Evolutionary conservation across 2,329 filamentous ascomycete species (phyloP), one percentile per base, ranked within the genome.

Genomic region (Drechslerella coelobrocha): DNA sequence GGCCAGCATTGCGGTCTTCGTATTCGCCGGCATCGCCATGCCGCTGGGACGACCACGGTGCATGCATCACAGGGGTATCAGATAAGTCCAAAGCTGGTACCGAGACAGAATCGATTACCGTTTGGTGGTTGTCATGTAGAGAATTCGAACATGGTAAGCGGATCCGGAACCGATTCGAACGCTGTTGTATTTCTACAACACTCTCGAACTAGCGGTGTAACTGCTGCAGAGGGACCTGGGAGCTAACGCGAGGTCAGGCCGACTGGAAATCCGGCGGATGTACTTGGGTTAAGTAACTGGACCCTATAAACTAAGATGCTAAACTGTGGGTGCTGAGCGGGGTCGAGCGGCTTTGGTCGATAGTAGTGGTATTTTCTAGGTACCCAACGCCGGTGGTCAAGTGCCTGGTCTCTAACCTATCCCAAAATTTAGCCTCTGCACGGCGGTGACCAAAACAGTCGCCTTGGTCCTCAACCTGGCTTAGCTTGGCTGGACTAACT

Each of bases 11-110:
- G 17, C 55, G 34, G 34, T 39, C 55, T 21, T 53, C 52, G 21
- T 62, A 54, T 17, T 50, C 47, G 8, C 51, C 41, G 24, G 47
- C 45, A 27, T 69, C 31, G 24, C 50, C 17, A 10, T 51, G 29
- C 12, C 48, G 37, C 21, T 45, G 47, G 23, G 51, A 34, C 54
- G 47, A 51, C 50, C 51, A 68, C 56, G 51, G 34, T n/a, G n/a
- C 51, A 24, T 21, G 17, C 26, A 45, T 56, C 27, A 12, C 24
- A 3, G 23, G 10, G 23, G 12, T 47, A 47, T 47, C 10, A 4
- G 17, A 19, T 47, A 29, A 27, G 12, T 51, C 19, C 17, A n/a
- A n/a, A 31, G 24, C 17, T 39, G 17, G 4, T 4, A 39, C 17
- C 34, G n/a, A 14, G 12, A 14, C 12, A 14, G 4, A 39, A 6